Evolutionary conservation across 2,329 filamentous ascomycete genomes (phyloP).

Genomic region (Macrophomina pseudophaseolina): DNA sequence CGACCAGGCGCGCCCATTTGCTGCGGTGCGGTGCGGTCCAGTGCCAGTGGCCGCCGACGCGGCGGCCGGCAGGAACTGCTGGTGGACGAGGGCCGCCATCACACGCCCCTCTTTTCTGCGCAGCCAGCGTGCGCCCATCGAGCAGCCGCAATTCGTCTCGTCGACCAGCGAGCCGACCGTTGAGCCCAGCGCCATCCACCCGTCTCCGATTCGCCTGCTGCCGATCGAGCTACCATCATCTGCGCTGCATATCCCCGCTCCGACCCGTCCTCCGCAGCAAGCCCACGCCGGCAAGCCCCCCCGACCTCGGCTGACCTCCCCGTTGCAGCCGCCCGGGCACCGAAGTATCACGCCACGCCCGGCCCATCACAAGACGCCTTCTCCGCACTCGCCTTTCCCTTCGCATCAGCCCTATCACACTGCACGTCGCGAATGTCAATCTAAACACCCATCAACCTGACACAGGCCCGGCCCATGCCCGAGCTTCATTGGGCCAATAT

Average conservation of each 20-base stretch:
- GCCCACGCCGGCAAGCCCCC: background rate
- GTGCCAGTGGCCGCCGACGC: background rate
- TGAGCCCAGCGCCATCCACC: background rate
- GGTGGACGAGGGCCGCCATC: background rate
- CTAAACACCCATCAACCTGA: background rate
- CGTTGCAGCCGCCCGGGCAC: background rate
- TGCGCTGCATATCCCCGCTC: constrained; percentile 10
- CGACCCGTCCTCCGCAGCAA: constrained; percentile 13
- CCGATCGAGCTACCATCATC: background rate
- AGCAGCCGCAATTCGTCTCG: background rate
- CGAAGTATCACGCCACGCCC: constrained; percentile 1
- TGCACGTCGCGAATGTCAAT: background rate
- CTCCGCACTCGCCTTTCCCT: background rate
- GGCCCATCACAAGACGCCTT: background rate
- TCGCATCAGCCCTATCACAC: background rate
- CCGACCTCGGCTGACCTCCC: constrained; percentile 9
- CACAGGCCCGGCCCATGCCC: constrained; percentile 4
- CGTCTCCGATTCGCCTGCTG: background rate
- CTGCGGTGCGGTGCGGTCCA: background rate
- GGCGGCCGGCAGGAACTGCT: constrained; percentile 15
- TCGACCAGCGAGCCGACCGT: background rate
- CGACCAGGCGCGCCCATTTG: background rate
- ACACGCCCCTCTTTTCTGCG: background rate
- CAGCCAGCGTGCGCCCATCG: background rate
- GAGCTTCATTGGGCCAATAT: background rate